Percentiles rank a stretch among this genome's conserved stretches.
Evolutionary conservation across 257 asterid genomes (phyloP).

Genomic region (Jaltomata sinuosa): DNA sequence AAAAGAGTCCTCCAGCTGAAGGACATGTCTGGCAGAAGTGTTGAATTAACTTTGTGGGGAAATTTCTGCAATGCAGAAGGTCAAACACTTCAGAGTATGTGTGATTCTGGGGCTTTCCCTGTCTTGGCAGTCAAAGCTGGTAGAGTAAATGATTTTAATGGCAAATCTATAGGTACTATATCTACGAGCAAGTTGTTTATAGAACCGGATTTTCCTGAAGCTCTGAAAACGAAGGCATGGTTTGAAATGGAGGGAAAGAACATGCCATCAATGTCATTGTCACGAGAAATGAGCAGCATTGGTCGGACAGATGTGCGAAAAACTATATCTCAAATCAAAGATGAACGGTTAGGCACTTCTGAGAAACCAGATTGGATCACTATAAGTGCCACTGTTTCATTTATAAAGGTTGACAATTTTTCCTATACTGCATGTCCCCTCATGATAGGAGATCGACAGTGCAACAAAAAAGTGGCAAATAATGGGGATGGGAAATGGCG

Average conservation of each 20-base stretch:
- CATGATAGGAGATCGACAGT: conserved; percentile 69
- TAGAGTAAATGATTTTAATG: conserved; percentile 70
- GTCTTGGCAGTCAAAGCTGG: conserved; percentile 82
- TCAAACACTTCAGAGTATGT: conserved; percentile 58
- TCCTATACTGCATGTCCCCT: conserved; percentile 78
- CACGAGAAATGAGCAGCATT: conserved; percentile 43
- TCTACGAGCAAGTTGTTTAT: conserved; percentile 56
- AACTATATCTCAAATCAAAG: conserved; percentile 79
- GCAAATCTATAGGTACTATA: conserved; percentile 77
- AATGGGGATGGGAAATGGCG: conserved; percentile 88
- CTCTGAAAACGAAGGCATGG: conserved; percentile 58
- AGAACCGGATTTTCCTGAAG: conserved; percentile 85
- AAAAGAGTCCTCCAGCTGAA: conserved; percentile 74
- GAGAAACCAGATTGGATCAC: conserved; percentile 93
- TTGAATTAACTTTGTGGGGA: conserved; percentile 93
- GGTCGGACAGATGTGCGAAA: conserved; percentile 59
- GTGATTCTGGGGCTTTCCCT: conserved; percentile 70
- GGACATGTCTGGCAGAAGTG: conserved; percentile 90
- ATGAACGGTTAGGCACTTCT: conserved; percentile 74
- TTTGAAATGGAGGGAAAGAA: conserved; percentile 63
- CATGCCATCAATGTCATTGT: conserved; percentile 47
- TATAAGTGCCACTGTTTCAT: conserved; percentile 54
- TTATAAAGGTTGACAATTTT: conserved; percentile 56
- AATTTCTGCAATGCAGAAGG: conserved; percentile 84
- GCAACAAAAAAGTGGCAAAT: conserved; percentile 77